Percentiles rank a stretch among this genome's conserved stretches.
These are phyloP conservation scores for Diphasiastrum complanatum DNA, from an alignment of 83 land plant genomes.

Conservation along the genomic window DNA sequence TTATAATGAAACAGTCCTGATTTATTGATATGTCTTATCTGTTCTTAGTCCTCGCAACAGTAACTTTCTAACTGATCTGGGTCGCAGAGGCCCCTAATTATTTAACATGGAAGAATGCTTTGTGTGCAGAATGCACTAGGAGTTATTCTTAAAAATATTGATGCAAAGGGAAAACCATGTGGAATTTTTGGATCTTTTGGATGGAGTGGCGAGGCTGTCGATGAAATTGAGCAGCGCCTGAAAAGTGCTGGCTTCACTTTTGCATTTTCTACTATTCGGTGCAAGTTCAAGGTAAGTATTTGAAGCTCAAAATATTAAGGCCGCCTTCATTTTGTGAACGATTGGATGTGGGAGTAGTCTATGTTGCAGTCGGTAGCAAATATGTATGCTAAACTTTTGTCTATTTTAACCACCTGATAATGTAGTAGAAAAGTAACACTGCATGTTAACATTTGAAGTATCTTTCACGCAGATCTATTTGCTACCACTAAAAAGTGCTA, in stretches of 20 bases:
- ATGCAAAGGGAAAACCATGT: constrained; percentile 45
- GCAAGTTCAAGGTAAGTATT: constrained; percentile 41
- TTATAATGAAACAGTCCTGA: too few relatives aligned
- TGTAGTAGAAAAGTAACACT: too few relatives aligned
- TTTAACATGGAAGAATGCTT: constrained; percentile 6
- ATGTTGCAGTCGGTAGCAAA: too few relatives aligned
- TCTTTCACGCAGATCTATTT: neutral
- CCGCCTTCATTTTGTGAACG: neutral
- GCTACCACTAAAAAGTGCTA: too few relatives aligned
- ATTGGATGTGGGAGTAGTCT: too few relatives aligned
- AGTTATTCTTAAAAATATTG: constrained; percentile 31
- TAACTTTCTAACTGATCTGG: too few relatives aligned
- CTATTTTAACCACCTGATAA: too few relatives aligned
- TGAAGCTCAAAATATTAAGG: neutral
- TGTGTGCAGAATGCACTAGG: constrained; percentile 41
- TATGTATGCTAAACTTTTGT: too few relatives aligned
- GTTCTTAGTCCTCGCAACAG: too few relatives aligned
- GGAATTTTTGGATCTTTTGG: constrained; percentile 55
- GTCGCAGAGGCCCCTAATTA: too few relatives aligned
- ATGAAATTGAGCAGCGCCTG: constrained; percentile 41
- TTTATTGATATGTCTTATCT: too few relatives aligned
- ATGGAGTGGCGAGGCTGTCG: constrained; percentile 55
- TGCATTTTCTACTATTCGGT: constrained; percentile 39
- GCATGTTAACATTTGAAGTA: too few relatives aligned
- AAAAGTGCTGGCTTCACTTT: constrained; percentile 42